Base-by-base conservation (phyloP, 2,329 filamentous ascomycete species). In the Eutypa lata region DNA sequence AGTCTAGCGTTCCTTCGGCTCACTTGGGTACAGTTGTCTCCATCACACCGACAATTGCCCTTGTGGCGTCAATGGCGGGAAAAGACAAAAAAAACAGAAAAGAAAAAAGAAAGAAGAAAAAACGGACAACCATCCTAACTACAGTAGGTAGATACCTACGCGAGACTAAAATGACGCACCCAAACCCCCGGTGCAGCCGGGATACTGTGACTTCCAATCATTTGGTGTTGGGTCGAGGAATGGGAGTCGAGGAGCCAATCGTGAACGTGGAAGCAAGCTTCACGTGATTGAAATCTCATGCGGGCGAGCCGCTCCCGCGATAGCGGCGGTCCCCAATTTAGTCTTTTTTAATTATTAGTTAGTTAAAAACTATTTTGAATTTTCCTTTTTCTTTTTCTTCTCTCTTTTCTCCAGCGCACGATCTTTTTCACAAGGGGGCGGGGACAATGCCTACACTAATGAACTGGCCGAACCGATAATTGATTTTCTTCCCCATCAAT, bases 261-360 rank as follows among this genome's bases (percentile, higher is more conserved):
- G 22, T 38, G 22, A 24, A 28, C 42, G 42, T 45, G 42, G 14
- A 45, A 45, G 42, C 21, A 24, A 26, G 42, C 42, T 45, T 45
- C 42, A 45, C 42, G 42, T 45, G 42, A 45, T 10, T 24, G 16
- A 45, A 45, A 28, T 11, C 42, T 45, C 42, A 45, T 45, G 42
- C 42, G 42, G 42, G 42, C 42, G 42, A 45, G 42, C 42, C 42
- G 42, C 42, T 45, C 42, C 42, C 42, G 42, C 42, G 22, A 45
- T 45, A 7, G 0, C 21, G 26, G 0, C 21, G 26, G 42, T 45
- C 22, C 35, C 35, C 35, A 38, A 38, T 38, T 24, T 45, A 45
- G 22, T 45, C 26, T 31, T 31, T 31, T 31, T 31, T 31, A 6
- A 31, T 31, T 31, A 31, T 5, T 5, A 6, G 26, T 31, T 31